phyloP scores from a whole-genome alignment of 768 basidiomycete genomes.

The Omphalotus guepiniiformis region DNA sequence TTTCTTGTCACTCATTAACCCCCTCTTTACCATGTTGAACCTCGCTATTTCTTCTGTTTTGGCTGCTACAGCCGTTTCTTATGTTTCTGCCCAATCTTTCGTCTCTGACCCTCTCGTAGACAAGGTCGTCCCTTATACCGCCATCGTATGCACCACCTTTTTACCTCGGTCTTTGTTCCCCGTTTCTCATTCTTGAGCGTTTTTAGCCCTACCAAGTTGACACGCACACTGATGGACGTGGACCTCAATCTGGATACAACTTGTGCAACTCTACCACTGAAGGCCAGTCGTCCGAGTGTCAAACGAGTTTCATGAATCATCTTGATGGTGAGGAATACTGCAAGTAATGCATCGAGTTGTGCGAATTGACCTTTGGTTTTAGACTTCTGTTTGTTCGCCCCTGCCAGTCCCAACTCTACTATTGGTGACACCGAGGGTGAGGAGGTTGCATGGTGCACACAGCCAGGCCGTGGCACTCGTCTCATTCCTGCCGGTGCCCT shows the following conservation, averaged over 20 bases:
- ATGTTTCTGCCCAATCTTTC: constrained; percentile 9
- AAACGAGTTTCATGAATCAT: constrained; percentile 56
- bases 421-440: constrained; percentile 59
- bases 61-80: constrained; percentile 7
- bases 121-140: constrained; percentile 9
- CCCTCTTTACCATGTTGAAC: constrained; percentile 2
- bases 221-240: constrained; percentile 20
- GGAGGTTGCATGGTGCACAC: constrained; percentile 69
- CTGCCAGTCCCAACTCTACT: constrained; percentile 38
- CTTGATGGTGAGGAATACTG: constrained; percentile 40
- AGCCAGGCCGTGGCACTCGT: constrained; percentile 58
- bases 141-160: constrained; percentile 2
- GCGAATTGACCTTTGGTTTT: background rate
- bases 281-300: constrained; percentile 52
- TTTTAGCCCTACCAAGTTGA: constrained; percentile 46
- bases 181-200: background rate
- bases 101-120: constrained; percentile 10
- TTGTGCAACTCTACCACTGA: constrained; percentile 65
- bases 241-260: constrained; percentile 59
- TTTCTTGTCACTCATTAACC: constrained; percentile 1
- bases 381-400: constrained; percentile 63
- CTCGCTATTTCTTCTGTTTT: constrained; percentile 4
- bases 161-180: background rate
- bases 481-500: constrained; percentile 56
- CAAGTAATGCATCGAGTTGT: background rate